Evolutionary conservation across 805 yeast genomes (phyloP), one percentile per base, ranked within the genome.

Genomic region (Monosporozyma servazzii): DNA sequence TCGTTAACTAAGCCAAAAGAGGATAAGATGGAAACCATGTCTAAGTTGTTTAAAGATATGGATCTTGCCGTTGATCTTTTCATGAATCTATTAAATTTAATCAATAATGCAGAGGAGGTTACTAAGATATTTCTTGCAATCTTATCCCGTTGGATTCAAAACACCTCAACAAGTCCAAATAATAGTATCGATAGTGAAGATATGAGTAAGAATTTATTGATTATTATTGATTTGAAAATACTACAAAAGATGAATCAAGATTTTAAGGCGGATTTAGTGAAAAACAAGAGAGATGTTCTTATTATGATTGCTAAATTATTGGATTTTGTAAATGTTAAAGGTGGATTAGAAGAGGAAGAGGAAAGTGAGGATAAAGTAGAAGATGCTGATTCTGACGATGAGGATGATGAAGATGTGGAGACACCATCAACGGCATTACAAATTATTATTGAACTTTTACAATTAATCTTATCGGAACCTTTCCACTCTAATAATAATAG

Each of bases 131-230:
- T 88, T 57, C 65, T 80, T 3, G 55, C 54, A 0, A 66, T 82
- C 0, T 68, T 91, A 54, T 74, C 75, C 51, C 71, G 82, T 56
- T 87, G 95, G 90, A 71, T 86, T 21, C 52, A 58, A 29, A 51
- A 51, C 8, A 41, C 44, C 25, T 41, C 48, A 1, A 36, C 27
- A 15, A 20, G 41, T 15, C 18, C 21, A 23, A 39, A 15, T 4
- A 41, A 17, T 4, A 8, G 8, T 13, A 7, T 31, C 13, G 53
- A 47, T 5, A 37, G 29, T 41, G 44, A 48, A 4, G 48, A 48
- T 13, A 29, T 21, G 8, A 37, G 71, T 5, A 74, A 76, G 53
- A 84, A 87, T n/a, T 75, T 79, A 49, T 57, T 75, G 7, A 71
- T 78, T 50, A 68, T 86, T 37, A 68, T 80, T 6, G 84, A 85